These are phyloP conservation scores for Cymbopogon flexuosus DNA, from an alignment of 202 grass and related monocot genomes.

Conservation along the genomic window DNA sequence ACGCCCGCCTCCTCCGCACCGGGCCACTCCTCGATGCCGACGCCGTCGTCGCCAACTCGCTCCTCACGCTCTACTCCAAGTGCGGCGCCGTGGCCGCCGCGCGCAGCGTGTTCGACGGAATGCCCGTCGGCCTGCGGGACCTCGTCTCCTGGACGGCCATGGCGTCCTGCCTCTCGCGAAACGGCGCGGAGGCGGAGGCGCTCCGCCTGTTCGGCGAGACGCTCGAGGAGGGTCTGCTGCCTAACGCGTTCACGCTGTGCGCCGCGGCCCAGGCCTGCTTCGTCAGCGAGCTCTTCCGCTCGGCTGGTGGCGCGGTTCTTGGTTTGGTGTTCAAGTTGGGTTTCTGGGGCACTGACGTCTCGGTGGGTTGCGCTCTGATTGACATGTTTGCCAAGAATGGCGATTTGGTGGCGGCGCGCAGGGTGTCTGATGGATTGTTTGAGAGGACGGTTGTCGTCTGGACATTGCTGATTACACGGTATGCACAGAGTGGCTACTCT, in stretches of 20 bases:
- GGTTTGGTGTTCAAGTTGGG: slow-evolving; percentile 51
- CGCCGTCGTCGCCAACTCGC: slow-evolving; percentile 54
- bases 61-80: slow-evolving; percentile 77
- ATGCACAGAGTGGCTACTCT: slow-evolving; percentile 32
- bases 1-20: slow-evolving; percentile 41
- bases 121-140: slow-evolving; percentile 48
- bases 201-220: slow-evolving; percentile 44
- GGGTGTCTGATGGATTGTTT: slow-evolving; percentile 45
- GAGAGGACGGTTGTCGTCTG: slow-evolving; percentile 60
- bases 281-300: slow-evolving; percentile 13
- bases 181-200: slow-evolving; percentile 35
- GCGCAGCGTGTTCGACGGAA: slow-evolving; percentile 55
- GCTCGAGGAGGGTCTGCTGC: slow-evolving; percentile 42
- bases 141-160: slow-evolving; percentile 81
- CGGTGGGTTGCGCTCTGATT: slow-evolving; percentile 62
- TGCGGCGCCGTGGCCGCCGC: slow-evolving; percentile 54
- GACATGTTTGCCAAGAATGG: slow-evolving; percentile 65
- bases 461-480: slow-evolving; percentile 74
- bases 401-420: slow-evolving; percentile 42
- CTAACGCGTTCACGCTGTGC: slow-evolving; percentile 63
- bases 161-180: slow-evolving; percentile 52
- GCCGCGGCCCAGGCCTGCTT: slow-evolving; percentile 50
- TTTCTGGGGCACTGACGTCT: slow-evolving; percentile 41
- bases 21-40: slow-evolving; percentile 36
- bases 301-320: slow-evolving; percentile 37